Evolutionary conservation across 1,284 basidiomycete genomes (phyloP).

Genomic region (Austroboletus niveus): DNA sequence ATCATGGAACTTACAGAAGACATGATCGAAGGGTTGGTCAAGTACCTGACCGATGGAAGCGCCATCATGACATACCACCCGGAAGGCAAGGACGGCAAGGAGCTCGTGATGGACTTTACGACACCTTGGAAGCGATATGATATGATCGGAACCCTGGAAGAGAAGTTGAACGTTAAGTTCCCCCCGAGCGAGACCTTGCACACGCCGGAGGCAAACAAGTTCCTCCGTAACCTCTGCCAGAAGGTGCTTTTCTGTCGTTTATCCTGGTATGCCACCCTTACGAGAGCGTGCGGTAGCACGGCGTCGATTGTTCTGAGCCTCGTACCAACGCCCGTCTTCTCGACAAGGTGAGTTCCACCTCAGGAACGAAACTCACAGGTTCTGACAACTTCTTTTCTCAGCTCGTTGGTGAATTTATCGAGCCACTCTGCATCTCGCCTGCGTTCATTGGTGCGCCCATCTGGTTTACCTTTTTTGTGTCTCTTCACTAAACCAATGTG

Average conservation of each 20-base stretch:
- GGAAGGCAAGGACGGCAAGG: constrained; percentile 83
- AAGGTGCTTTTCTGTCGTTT: constrained; percentile 52
- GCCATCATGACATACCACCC: constrained; percentile 91
- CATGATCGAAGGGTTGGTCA: constrained; percentile 91
- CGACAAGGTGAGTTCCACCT: constrained; percentile 72
- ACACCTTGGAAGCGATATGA: constrained; percentile 99
- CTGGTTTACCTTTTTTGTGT: not conserved
- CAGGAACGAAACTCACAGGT: not conserved
- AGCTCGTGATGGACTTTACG: constrained; percentile 85
- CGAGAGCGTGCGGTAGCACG: constrained; percentile 61
- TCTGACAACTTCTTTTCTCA: constrained; percentile 23
- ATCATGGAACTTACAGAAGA: constrained; percentile 97
- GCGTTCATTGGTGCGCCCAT: constrained; percentile 82
- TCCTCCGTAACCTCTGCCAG: constrained; percentile 80
- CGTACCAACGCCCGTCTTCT: constrained; percentile 94
- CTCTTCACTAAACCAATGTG: not conserved
- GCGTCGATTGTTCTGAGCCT: constrained; percentile 96
- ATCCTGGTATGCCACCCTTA: not conserved
- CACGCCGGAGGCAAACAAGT: constrained; percentile 86
- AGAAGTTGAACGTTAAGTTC: constrained; percentile 92
- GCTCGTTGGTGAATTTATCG: constrained; percentile 98
- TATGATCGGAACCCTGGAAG: constrained; percentile 96
- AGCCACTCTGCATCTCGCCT: constrained; percentile 94
- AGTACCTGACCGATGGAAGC: constrained; percentile 78
- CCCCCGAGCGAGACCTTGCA: constrained; percentile 91